These are phyloP conservation scores for Trichoderma virens DNA, from an alignment of 495 filamentous ascomycete genomes.

Conservation along the genomic window DNA sequence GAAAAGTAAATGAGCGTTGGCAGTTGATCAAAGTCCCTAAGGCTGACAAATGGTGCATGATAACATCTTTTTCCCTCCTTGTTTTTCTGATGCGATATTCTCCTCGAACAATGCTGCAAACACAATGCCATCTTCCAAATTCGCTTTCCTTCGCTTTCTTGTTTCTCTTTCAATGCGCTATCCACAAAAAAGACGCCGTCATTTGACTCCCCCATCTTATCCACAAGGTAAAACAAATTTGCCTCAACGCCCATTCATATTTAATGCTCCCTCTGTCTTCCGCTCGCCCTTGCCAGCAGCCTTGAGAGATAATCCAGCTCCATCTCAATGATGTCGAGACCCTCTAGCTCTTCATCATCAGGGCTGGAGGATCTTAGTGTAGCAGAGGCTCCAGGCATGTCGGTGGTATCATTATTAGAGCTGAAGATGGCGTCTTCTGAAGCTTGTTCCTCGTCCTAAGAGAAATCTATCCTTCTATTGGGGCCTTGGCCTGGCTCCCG, in stretches of 20 bases:
- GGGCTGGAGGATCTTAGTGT: neutral
- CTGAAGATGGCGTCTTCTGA: neutral
- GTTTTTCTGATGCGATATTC: neutral
- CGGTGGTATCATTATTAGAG: slow-evolving; percentile 2
- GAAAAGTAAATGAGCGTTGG: neutral
- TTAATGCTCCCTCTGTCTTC: neutral
- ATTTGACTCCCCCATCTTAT: neutral
- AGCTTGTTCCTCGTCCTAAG: neutral
- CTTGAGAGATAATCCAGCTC: neutral
- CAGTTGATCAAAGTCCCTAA: slow-evolving; percentile 1
- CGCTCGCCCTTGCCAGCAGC: neutral
- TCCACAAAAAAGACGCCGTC: neutral
- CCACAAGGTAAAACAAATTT: neutral
- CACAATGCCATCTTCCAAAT: slow-evolving; percentile 4
- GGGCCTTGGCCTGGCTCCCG: neutral
- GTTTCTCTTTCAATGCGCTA: slow-evolving; percentile 3
- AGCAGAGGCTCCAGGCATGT: neutral
- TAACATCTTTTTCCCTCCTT: neutral
- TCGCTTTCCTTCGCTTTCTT: neutral
- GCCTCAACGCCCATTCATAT: neutral
- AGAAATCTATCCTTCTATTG: slow-evolving; percentile 1
- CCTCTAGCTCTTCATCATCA: neutral
- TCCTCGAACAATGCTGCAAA: slow-evolving; percentile 6
- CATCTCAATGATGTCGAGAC: neutral
- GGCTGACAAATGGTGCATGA: slow-evolving; percentile 4